These are phyloP conservation scores for Brasenia schreberi DNA, from an alignment of 164 flowering plant species.

Conservation along the genomic window DNA sequence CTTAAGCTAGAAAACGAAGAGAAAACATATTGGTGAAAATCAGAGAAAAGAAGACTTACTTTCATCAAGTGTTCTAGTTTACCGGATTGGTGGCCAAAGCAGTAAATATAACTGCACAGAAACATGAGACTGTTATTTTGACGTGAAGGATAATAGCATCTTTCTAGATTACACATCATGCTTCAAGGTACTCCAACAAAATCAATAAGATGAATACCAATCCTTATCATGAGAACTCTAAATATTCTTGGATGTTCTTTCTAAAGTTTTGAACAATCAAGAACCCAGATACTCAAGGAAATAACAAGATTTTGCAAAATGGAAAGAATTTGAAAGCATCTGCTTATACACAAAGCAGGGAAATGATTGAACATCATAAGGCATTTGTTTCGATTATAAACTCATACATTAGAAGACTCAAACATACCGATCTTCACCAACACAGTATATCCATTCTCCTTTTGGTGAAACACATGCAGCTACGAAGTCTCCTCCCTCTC, in stretches of 20 bases:
- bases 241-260: too few relatives aligned
- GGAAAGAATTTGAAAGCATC: too few relatives aligned
- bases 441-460: constrained; percentile 97
- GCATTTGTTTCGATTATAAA: neutral
- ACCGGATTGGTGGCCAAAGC: constrained; percentile 90
- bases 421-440: constrained; percentile 86
- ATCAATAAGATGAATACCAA: too few relatives aligned
- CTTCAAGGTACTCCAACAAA: too few relatives aligned
- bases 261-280: too few relatives aligned
- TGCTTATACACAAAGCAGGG: too few relatives aligned
- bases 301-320: too few relatives aligned
- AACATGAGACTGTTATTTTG: neutral
- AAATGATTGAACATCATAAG: too few relatives aligned
- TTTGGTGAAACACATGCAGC: constrained; percentile 96
- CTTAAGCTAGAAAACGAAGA: neutral
- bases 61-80: constrained; percentile 95
- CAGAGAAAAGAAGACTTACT: constrained; percentile 21
- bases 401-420: neutral
- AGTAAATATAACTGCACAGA: constrained; percentile 70
- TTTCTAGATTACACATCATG: too few relatives aligned
- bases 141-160: too few relatives aligned
- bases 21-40: neutral
- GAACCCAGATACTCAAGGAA: too few relatives aligned
- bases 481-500: constrained; percentile 97
- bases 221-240: too few relatives aligned